A percentile compares a stretch with the other conserved stretches of the same genome.
These are phyloP conservation scores for Linnemannia exigua DNA, from an alignment of 192 early-diverging fungal genomes.

Conservation along the genomic window DNA sequence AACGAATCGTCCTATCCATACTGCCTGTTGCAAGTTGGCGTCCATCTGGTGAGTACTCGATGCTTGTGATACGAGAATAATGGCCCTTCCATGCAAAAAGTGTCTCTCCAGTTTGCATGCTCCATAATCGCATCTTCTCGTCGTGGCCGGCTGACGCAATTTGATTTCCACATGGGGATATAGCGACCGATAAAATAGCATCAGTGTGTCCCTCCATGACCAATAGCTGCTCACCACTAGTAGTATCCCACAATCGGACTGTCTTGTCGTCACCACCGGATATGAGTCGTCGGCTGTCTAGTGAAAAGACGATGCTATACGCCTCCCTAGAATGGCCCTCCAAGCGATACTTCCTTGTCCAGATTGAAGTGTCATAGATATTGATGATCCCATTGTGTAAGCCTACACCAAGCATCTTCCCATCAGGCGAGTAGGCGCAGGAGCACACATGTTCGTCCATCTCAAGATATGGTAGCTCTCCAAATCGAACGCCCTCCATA, in stretches of 20 bases:
- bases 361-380: neutral
- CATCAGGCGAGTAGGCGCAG: slow-evolving; percentile 19
- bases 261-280: neutral
- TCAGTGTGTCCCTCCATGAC: neutral
- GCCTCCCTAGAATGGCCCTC: neutral
- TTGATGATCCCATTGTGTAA: too few species aligned
- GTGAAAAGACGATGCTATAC: neutral
- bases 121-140: neutral
- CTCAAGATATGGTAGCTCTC: slow-evolving; percentile 9
- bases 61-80: neutral
- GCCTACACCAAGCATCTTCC: neutral
- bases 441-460: neutral
- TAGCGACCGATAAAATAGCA: neutral
- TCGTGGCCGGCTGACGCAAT: neutral
- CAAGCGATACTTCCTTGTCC: neutral
- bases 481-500: slow-evolving; percentile 1
- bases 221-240: neutral
- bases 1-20: neutral
- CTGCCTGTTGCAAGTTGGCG: neutral
- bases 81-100: neutral
- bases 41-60: slow-evolving; percentile 11
- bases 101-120: neutral
- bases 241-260: neutral
- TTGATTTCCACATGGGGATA: neutral
- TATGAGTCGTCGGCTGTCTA: neutral